Conservation (phyloP, 768 basidiomycete genomes). For the Pleurotus platypus region DNA sequence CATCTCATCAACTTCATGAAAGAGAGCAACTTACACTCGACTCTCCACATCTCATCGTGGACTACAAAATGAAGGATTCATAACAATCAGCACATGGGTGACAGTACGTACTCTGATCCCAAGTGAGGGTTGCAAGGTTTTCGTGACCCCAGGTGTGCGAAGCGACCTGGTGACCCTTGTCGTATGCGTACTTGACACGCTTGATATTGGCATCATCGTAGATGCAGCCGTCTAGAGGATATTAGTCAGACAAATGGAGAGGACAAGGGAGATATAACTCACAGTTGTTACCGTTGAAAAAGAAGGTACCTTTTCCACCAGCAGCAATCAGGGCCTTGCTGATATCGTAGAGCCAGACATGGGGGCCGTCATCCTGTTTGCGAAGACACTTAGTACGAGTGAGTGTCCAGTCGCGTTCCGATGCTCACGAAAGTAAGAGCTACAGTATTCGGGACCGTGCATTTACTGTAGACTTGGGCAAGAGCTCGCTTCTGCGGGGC, state of each 20-base stretch:
- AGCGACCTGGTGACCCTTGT: conserved; percentile 23
- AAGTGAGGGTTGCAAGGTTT: conserved; percentile 19
- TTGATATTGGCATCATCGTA: conserved; percentile 17
- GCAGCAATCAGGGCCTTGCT: conserved; percentile 14
- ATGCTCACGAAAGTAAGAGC: conserved; percentile 25
- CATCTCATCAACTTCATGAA: not conserved
- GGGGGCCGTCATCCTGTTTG: conserved; percentile 24
- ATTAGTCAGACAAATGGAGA: not conserved
- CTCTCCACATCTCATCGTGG: conserved; percentile 19
- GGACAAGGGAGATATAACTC: not conserved
- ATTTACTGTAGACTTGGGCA: conserved; percentile 18
- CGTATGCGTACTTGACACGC: conserved; percentile 19
- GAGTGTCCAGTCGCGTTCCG: not conserved
- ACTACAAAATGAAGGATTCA: conserved; percentile 9
- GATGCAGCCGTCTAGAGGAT: conserved; percentile 22
- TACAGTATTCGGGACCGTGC: conserved; percentile 23
- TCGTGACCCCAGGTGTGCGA: conserved; percentile 30
- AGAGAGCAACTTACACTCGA: conserved; percentile 14
- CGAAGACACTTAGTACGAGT: not conserved
- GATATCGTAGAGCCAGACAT: conserved; percentile 14
- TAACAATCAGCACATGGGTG: not conserved
- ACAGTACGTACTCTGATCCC: conserved; percentile 17
- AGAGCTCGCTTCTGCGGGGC: conserved; percentile 18
- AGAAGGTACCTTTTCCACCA: conserved; percentile 30
- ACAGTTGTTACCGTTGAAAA: conserved; percentile 18